Conservation (phyloP, 495 filamentous ascomycete genomes). For the Hypoxylon cercidicola region DNA sequence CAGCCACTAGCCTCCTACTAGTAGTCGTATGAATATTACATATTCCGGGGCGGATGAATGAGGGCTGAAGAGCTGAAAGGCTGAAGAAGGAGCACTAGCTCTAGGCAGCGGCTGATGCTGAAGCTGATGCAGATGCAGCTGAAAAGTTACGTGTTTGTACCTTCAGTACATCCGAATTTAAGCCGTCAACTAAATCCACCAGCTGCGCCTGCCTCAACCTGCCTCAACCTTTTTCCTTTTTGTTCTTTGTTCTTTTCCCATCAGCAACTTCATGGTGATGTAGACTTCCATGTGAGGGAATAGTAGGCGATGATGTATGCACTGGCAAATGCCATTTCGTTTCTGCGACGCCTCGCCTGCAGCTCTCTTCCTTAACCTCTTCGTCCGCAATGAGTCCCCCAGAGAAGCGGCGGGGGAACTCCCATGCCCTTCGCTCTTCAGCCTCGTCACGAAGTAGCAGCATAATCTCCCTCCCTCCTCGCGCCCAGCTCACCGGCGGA, state of each 20-base stretch:
- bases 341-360: constrained; percentile 4
- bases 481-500: constrained; percentile 48
- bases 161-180: constrained; percentile 35
- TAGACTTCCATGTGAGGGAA: constrained; percentile 21
- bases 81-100: not conserved
- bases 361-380: constrained; percentile 6
- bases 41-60: no score
- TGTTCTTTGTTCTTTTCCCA: constrained; percentile 16
- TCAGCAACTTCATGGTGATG: constrained; percentile 17
- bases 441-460: constrained; percentile 33
- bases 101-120: not conserved
- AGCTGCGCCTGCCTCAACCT: constrained; percentile 31
- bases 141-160: not conserved
- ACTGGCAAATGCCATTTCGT: constrained; percentile 11
- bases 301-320: constrained; percentile 21
- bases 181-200: constrained; percentile 25
- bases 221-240: not conserved
- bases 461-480: constrained; percentile 54
- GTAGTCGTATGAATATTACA: no score
- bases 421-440: constrained; percentile 39
- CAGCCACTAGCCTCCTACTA: not conserved
- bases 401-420: constrained; percentile 48
- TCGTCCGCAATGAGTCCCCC: constrained; percentile 42
- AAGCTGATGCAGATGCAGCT: constrained; percentile 4
- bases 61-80: not conserved